Evolutionary conservation across 2,329 filamentous ascomycete genomes (phyloP).

Genomic region (Lecanicillium sp.): DNA sequence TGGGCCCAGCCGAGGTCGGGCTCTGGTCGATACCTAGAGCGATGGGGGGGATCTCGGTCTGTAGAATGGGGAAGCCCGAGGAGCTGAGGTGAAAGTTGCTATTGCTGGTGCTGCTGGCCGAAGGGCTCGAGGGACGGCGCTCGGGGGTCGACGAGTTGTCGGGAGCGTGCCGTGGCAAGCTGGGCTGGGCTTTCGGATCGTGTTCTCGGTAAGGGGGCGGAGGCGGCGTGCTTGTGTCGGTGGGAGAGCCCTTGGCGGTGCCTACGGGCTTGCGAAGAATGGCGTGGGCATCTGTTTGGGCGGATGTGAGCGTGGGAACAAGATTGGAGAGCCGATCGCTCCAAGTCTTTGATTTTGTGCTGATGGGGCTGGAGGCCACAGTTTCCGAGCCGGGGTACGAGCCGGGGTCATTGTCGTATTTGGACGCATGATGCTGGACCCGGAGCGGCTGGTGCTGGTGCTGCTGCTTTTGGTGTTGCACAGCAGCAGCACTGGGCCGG

Average conservation of each 20-base stretch:
- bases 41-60: conserved; percentile 4
- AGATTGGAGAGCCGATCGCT: conserved; percentile 26
- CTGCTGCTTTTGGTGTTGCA: conserved; percentile 1
- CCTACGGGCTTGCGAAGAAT: conserved; percentile 18
- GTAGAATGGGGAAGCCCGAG: conserved; percentile 1
- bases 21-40: conserved; percentile 3
- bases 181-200: conserved; percentile 5
- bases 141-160: not conserved
- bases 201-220: conserved; percentile 12
- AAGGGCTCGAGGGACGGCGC: conserved; percentile 4
- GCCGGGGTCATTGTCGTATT: conserved; percentile 1
- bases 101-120: conserved; percentile 1
- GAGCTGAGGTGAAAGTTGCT: not conserved
- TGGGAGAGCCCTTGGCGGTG: conserved; percentile 9
- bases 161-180: not conserved
- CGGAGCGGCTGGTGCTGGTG: too few species aligned
- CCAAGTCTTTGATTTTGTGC: conserved; percentile 26
- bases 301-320: conserved; percentile 29
- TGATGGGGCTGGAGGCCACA: too few species aligned
- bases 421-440: not conserved
- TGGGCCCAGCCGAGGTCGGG: not conserved
- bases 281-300: conserved; percentile 20
- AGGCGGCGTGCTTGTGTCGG: conserved; percentile 14
- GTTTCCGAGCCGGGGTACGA: conserved; percentile 7
- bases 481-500: conserved; percentile 1